Conservation (phyloP, 1,284 basidiomycete species). For the Apiotrichum porosum region DNA sequence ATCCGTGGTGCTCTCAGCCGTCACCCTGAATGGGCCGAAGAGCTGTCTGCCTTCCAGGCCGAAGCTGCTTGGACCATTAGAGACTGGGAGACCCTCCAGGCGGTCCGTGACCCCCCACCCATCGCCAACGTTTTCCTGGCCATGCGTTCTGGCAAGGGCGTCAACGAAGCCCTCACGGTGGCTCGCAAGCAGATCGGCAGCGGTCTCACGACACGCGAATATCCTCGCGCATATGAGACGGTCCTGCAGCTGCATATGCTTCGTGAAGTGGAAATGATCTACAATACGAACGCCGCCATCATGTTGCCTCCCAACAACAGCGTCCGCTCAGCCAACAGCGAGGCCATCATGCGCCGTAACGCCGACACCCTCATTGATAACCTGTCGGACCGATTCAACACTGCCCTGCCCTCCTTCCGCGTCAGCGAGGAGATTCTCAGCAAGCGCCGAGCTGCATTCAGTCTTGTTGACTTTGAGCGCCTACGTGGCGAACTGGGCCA, state of each 20-base stretch:
- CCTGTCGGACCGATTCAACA: slow-evolving; percentile 37
- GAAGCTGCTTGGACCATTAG: slow-evolving; percentile 96
- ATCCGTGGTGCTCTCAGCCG: slow-evolving; percentile 84
- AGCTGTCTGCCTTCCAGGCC: slow-evolving; percentile 77
- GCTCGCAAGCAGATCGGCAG: slow-evolving; percentile 75
- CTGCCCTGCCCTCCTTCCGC: slow-evolving; percentile 84
- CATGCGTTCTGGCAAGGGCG: slow-evolving; percentile 55
- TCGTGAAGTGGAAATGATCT: slow-evolving; percentile 80
- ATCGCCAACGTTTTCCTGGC: slow-evolving; percentile 79
- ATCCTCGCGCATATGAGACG: slow-evolving; percentile 81
- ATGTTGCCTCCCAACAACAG: neutral
- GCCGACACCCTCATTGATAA: slow-evolving; percentile 23
- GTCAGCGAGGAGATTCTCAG: slow-evolving; percentile 85
- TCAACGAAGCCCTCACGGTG: slow-evolving; percentile 56
- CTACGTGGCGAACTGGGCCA: slow-evolving; percentile 63
- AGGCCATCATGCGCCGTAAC: slow-evolving; percentile 2
- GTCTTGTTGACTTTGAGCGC: slow-evolving; percentile 34
- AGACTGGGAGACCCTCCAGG: slow-evolving; percentile 75
- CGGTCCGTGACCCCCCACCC: slow-evolving; percentile 58
- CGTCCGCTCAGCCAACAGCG: slow-evolving; percentile 6
- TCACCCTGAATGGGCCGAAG: slow-evolving; percentile 76
- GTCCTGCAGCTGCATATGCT: slow-evolving; percentile 81
- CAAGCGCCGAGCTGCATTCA: slow-evolving; percentile 80
- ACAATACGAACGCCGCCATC: slow-evolving; percentile 46
- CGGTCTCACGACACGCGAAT: slow-evolving; percentile 74